Percentiles rank a stretch among this genome's conserved stretches.
These are phyloP conservation scores for Biscogniauxia sp. DNA, from an alignment of 2,329 filamentous ascomycete species.

Conservation along the genomic window DNA sequence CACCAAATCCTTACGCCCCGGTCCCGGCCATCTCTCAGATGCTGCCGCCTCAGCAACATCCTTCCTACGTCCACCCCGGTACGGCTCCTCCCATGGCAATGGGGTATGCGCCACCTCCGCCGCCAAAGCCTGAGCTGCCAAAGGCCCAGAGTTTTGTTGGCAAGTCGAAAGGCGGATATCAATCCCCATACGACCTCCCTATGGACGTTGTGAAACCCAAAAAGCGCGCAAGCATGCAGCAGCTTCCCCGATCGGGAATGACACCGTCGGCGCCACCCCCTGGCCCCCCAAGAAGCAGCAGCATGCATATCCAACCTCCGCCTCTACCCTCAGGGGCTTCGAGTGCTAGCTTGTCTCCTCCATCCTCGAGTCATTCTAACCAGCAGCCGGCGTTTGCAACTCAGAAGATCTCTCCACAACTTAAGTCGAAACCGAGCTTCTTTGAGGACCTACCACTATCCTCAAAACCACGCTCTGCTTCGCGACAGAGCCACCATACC, in stretches of 20 bases:
- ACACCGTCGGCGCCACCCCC: conserved; percentile 43
- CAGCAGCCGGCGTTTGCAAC: conserved; percentile 31
- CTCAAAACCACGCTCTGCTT: conserved; percentile 59
- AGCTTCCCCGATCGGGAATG: conserved; percentile 45
- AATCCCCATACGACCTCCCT: conserved; percentile 91
- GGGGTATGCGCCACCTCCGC: conserved; percentile 38
- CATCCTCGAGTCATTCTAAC: conserved; percentile 37
- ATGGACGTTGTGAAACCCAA: conserved; percentile 78
- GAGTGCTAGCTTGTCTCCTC: conserved; percentile 31
- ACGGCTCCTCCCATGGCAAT: conserved; percentile 29
- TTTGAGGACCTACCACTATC: conserved; percentile 74
- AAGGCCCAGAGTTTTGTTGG: conserved; percentile 83
- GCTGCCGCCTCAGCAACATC: conserved; percentile 25
- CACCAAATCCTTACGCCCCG: conserved; percentile 47
- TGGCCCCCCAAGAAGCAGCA: conserved; percentile 61
- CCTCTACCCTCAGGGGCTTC: conserved; percentile 26
- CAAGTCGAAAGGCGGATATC: conserved; percentile 87
- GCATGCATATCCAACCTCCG: conserved; percentile 43
- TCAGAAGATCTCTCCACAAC: conserved; percentile 35
- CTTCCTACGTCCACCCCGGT: conserved; percentile 28
- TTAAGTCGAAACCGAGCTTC: conserved; percentile 55
- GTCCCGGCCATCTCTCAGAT: conserved; percentile 36
- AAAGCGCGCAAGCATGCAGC: conserved; percentile 61
- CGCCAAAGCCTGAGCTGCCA: conserved; percentile 43
- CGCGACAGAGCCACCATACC: conserved; percentile 48